phyloP scores from a whole-genome alignment of 164 flowering plant genomes.

The Pachysandra terminalis region DNA sequence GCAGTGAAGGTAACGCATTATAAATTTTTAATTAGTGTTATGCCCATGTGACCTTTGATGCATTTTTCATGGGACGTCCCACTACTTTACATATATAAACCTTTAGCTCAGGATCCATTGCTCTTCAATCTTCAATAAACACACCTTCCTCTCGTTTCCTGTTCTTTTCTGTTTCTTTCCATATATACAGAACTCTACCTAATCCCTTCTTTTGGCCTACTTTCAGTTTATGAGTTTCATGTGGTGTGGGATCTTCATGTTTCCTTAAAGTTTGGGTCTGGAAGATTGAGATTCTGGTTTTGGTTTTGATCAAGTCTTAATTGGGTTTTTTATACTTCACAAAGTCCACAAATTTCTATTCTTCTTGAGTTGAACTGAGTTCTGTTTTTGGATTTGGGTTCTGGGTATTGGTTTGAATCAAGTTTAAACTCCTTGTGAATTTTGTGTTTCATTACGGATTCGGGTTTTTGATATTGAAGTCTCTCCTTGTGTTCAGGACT shows the following conservation, averaged over 20 bases:
- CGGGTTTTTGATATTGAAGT: background rate
- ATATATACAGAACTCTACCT: background rate
- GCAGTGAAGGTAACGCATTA: constrained; percentile 37
- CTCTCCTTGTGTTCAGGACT: background rate
- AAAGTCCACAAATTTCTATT: background rate
- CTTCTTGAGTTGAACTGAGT: background rate
- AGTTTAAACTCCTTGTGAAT: background rate
- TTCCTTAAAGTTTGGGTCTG: constrained; percentile 5
- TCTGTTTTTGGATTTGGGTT: background rate
- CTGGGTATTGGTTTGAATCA: background rate
- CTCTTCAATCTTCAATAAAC: constrained; percentile 12
- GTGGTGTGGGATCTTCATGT: background rate
- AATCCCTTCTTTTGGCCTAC: background rate
- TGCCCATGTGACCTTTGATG: constrained; percentile 70
- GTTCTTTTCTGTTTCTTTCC: background rate
- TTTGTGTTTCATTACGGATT: constrained; percentile 5
- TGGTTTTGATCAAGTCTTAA: background rate
- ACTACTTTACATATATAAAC: constrained; percentile 20
- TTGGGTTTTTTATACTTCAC: background rate
- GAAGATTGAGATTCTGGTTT: constrained; percentile 1
- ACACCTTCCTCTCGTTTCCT: background rate
- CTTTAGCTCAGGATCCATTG: constrained; percentile 32
- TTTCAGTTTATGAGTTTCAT: constrained; percentile 2
- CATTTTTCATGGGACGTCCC: constrained; percentile 42
- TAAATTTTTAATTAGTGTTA: constrained; percentile 6